Percentiles rank a stretch among this genome's conserved stretches.
Conservation (phyloP, 768 basidiomycete species). For the Lactarius vividus region DNA sequence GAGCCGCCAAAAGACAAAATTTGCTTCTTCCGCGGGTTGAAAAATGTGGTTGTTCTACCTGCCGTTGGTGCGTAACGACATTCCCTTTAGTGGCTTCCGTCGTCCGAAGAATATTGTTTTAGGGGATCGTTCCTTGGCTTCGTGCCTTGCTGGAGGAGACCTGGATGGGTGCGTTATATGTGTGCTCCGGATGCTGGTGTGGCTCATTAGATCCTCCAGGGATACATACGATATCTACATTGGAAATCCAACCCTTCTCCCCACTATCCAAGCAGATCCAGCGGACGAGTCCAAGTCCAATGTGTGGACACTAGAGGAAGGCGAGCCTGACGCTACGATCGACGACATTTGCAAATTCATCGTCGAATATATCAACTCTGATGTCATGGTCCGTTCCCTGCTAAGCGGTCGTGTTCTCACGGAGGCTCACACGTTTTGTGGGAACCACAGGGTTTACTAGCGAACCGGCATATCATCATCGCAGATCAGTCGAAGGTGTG, state of each 20-base stretch:
- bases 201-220: constrained; percentile 1
- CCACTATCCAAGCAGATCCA: constrained; percentile 42
- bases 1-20: constrained; percentile 29
- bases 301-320: constrained; percentile 21
- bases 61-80: constrained; percentile 9
- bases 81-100: neutral
- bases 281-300: too few species aligned
- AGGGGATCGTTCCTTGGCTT: constrained; percentile 65
- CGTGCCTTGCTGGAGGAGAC: constrained; percentile 74
- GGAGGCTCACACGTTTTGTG: neutral
- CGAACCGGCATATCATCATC: constrained; percentile 64
- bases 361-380: constrained; percentile 80
- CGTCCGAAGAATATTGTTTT: neutral
- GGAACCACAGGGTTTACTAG: constrained; percentile 56
- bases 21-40: constrained; percentile 28
- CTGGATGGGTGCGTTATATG: constrained; percentile 59
- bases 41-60: constrained; percentile 33
- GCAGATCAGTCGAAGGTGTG: constrained; percentile 73
- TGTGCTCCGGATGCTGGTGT: neutral
- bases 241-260: constrained; percentile 52
- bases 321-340: constrained; percentile 48
- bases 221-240: constrained; percentile 42
- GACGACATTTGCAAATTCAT: constrained; percentile 78
- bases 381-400: constrained; percentile 60
- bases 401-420: neutral